Conservation (phyloP, 106 monocot genomes). For the Dendrobium officinale region DNA sequence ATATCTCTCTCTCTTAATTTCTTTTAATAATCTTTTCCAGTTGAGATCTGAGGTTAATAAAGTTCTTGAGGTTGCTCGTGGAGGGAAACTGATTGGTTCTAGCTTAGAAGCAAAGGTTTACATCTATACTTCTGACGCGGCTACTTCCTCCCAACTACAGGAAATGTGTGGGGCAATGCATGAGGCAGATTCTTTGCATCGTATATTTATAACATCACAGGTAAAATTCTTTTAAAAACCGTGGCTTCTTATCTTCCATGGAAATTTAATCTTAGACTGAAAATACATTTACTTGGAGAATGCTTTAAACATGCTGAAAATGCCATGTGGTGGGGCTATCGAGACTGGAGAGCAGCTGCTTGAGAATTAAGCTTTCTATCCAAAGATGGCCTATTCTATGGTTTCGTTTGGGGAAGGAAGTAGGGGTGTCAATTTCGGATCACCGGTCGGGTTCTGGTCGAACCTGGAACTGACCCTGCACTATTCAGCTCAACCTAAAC, state of each 20-base stretch:
- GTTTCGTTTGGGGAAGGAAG: background rate
- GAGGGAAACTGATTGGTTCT: constrained; percentile 86
- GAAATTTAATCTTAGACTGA: background rate
- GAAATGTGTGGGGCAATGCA: constrained; percentile 49
- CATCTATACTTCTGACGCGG: constrained; percentile 40
- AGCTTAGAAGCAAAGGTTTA: constrained; percentile 93
- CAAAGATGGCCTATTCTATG: too few relatives aligned
- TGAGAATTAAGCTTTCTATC: background rate
- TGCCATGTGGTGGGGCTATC: background rate
- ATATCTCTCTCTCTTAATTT: background rate
- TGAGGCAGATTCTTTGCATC: constrained; percentile 77
- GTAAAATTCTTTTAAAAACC: constrained; percentile 20
- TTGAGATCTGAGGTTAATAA: constrained; percentile 90
- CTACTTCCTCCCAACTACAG: constrained; percentile 35
- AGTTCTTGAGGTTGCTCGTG: constrained; percentile 86
- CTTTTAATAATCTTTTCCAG: constrained; percentile 23
- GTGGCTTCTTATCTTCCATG: background rate
- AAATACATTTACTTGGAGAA: background rate
- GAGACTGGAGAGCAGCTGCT: background rate
- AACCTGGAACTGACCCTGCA: too few relatives aligned
- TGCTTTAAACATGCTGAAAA: background rate
- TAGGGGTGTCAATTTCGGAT: too few relatives aligned
- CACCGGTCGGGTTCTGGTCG: too few relatives aligned
- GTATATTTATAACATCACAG: constrained; percentile 95
- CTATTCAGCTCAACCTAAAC: too few relatives aligned